Evolutionary conservation across 2,329 filamentous ascomycete species (phyloP).

Genomic region (Fusarium sororula): DNA sequence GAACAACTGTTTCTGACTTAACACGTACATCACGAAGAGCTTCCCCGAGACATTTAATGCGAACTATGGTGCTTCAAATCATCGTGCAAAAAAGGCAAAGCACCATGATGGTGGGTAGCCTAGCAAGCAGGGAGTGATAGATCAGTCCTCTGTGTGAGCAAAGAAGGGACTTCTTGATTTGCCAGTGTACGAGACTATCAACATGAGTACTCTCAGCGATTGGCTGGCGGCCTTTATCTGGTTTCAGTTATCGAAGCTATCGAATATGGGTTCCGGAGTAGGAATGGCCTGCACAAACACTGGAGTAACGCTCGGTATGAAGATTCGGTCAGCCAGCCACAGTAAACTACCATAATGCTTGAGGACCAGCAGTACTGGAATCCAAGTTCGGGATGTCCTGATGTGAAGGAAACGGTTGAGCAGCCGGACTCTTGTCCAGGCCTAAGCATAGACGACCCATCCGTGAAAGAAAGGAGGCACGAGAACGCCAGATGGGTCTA

Average conservation of each 20-base stretch:
- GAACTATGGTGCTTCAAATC: background rate
- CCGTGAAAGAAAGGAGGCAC: slow-evolving; percentile 1
- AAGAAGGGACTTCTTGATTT: background rate
- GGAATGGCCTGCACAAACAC: slow-evolving; percentile 13
- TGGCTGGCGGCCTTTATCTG: background rate
- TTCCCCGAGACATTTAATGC: background rate
- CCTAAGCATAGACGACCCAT: background rate
- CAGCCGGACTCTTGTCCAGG: background rate
- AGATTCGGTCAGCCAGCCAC: slow-evolving; percentile 27
- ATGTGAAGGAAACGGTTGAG: background rate
- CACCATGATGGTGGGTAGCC: background rate
- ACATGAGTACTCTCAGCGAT: background rate
- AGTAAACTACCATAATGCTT: slow-evolving; percentile 14
- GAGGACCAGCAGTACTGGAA: slow-evolving; percentile 3
- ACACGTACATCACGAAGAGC: slow-evolving; percentile 1
- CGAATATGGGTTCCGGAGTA: slow-evolving; percentile 21
- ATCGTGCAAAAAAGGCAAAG: background rate
- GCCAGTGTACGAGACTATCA: background rate
- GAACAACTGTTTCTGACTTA: slow-evolving; percentile 6
- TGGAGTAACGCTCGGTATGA: slow-evolving; percentile 12
- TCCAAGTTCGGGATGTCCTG: background rate
- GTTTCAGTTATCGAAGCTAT: background rate
- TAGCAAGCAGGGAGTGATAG: background rate
- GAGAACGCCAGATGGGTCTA: background rate
- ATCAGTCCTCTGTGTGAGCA: background rate